Base-by-base conservation (phyloP, 2,329 filamentous ascomycete genomes). In the Alternaria arborescens region DNA sequence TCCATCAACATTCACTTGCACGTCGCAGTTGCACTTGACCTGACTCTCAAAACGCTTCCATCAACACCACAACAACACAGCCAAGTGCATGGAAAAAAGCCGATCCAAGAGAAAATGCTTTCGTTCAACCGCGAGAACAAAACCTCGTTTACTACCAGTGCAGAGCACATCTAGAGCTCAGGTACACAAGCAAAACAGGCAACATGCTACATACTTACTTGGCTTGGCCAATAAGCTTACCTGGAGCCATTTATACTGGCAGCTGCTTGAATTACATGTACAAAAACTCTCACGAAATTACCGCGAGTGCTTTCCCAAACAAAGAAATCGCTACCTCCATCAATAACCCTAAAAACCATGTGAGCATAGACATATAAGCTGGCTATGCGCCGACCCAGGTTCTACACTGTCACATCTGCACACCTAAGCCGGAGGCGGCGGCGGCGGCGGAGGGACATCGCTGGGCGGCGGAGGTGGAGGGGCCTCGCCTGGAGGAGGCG, bases 401-500 rank as follows among this genome's bases (percentile, higher is more conserved):
- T 51, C 52, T 56, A 50, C 26, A 32, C 44, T 55, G 44, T 34
- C 42, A 41, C 8, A 40, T 38, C 18, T 38, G 28, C 36, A 8
- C 34, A 16, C 53, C 65, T 71, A 75, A 57, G 70, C 70, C 14
- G 70, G 69, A 34, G 71, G 71, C 18, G 72, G 72, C 12, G 72
- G 72, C 24, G 73, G 73, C 24, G 90, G 88, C 22, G 88, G 58
- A 64, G 86, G 86, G 62, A 84, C 82, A 60, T 88, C 85, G 68
- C 85, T 85, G 16, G 83, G 82, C 41, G 86, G 88, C 38, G 88
- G 88, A 58, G 88, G 74, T 28, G 71, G 71, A 38, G 71, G 72
- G 8, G 64, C 85, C 65, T 87, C 88, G 66, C 83, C 82, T 55
- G 83, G 84, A 62, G 86, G 85, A 24, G 87, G 86, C n/a, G 87